A percentile compares a stretch with the other conserved stretches of the same genome.
Conservation (phyloP, 306 rosid species). For the Geum urbanum region DNA sequence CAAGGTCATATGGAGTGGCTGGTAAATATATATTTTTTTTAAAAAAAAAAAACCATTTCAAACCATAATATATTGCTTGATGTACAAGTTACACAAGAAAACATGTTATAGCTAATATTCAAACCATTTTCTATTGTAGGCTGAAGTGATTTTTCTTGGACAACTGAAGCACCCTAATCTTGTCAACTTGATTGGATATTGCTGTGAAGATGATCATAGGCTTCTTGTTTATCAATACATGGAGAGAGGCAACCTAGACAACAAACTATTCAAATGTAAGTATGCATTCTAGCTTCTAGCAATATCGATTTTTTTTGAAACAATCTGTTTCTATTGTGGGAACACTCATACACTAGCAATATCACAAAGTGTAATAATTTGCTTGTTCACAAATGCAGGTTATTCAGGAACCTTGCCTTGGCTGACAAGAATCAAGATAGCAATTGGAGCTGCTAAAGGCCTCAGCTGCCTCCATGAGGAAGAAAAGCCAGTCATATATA, state of each 20-base stretch:
- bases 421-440: conserved; percentile 82
- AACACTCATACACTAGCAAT: background rate
- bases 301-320: background rate
- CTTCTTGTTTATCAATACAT: conserved; percentile 86
- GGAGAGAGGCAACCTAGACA: conserved; percentile 72
- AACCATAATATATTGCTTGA: background rate
- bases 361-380: background rate
- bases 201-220: conserved; percentile 84
- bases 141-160: conserved; percentile 89
- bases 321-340: background rate
- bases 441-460: conserved; percentile 86
- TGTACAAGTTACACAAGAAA: background rate
- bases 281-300: too few species aligned
- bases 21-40: conserved; percentile 36
- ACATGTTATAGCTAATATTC: background rate
- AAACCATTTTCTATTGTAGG: conserved; percentile 29
- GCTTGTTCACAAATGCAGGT: conserved; percentile 42
- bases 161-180: conserved; percentile 80
- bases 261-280: conserved; percentile 58
- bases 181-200: conserved; percentile 83
- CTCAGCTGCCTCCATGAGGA: conserved; percentile 84
- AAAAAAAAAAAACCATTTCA: background rate
- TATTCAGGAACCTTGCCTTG: conserved; percentile 76
- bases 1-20: conserved; percentile 98
- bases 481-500: conserved; percentile 70